A percentile compares a stretch with the other conserved stretches of the same genome.
These are phyloP conservation scores for Eimeria falciformis DNA, from an alignment of 169 alveolate species.

Conservation along the genomic window DNA sequence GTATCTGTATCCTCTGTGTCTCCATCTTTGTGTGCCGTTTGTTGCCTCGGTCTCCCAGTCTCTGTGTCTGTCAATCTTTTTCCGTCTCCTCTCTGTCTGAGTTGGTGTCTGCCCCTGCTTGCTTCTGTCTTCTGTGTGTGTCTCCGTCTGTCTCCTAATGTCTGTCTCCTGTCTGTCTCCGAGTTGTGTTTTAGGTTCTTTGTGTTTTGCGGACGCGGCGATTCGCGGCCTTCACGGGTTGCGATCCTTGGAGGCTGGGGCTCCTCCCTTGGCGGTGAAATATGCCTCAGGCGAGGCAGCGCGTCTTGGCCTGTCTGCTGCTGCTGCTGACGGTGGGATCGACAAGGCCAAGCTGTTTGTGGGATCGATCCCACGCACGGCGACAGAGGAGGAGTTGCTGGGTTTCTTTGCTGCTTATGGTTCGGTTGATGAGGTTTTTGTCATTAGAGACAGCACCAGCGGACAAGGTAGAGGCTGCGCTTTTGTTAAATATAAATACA, in stretches of 20 bases:
- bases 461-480: constrained; percentile 93
- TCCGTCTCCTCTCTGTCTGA: neutral
- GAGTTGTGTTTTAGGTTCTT: constrained; percentile 89
- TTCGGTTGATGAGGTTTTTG: constrained; percentile 88
- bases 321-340: constrained; percentile 82
- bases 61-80: too few species aligned
- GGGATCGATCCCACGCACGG: constrained; percentile 91
- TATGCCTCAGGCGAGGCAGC: constrained; percentile 93
- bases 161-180: constrained; percentile 86
- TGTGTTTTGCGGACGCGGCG: constrained; percentile 94
- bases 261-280: constrained; percentile 90
- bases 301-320: constrained; percentile 84
- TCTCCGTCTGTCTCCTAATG: neutral
- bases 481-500: constrained; percentile 89
- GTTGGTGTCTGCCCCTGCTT: too few species aligned
- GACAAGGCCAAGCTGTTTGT: constrained; percentile 93
- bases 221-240: constrained; percentile 88
- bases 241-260: constrained; percentile 86
- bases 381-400: constrained; percentile 88
- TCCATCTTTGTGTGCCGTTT: too few species aligned
- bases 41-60: too few species aligned
- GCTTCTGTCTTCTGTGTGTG: neutral
- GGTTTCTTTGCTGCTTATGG: constrained; percentile 90
- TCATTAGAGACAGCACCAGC: constrained; percentile 88
- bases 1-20: constrained; percentile 5